phyloP scores from a whole-genome alignment of 208 protist species.

The Crithidia expoeki region DNA sequence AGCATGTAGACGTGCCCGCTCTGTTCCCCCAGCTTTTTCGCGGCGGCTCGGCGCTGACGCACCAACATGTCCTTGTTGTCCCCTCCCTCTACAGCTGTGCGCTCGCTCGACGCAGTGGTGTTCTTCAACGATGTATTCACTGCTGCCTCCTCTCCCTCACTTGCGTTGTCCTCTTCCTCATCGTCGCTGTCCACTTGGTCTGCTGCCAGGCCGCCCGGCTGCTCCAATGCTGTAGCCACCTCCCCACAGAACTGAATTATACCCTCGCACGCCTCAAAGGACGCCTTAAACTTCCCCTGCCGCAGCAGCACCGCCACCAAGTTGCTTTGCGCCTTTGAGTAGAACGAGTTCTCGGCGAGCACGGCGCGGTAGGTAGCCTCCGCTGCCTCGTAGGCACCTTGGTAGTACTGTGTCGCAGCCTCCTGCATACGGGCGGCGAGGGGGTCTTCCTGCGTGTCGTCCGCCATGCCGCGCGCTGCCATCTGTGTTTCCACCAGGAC shows the following conservation, averaged over 20 bases:
- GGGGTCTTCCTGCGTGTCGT: constrained; percentile 28
- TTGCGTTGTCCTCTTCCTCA: constrained; percentile 67
- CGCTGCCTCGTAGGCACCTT: constrained; percentile 48
- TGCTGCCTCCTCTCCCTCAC: constrained; percentile 4
- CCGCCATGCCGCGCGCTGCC: constrained; percentile 29
- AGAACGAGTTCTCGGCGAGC: constrained; percentile 56
- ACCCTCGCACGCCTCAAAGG: constrained; percentile 62
- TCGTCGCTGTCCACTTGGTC: constrained; percentile 76
- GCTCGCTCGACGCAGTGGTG: not conserved
- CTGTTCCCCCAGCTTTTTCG: constrained; percentile 63
- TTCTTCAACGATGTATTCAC: not conserved
- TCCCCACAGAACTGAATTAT: constrained; percentile 82
- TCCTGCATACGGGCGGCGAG: constrained; percentile 53
- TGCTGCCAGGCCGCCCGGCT: constrained; percentile 55
- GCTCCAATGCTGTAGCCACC: constrained; percentile 82
- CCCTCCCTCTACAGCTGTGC: not conserved
- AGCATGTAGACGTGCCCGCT: constrained; percentile 91
- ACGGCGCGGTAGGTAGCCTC: constrained; percentile 70
- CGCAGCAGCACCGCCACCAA: constrained; percentile 73
- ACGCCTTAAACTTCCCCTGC: constrained; percentile 66
- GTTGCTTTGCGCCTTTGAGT: constrained; percentile 77
- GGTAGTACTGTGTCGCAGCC: constrained; percentile 74
- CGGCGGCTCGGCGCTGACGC: constrained; percentile 58
- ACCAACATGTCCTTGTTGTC: constrained; percentile 35
- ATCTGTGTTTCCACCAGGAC: constrained; percentile 50